Percentiles rank a stretch among this genome's conserved stretches.
These are phyloP conservation scores for Claviceps sp. DNA, from an alignment of 2,329 filamentous ascomycete genomes.

Conservation along the genomic window DNA sequence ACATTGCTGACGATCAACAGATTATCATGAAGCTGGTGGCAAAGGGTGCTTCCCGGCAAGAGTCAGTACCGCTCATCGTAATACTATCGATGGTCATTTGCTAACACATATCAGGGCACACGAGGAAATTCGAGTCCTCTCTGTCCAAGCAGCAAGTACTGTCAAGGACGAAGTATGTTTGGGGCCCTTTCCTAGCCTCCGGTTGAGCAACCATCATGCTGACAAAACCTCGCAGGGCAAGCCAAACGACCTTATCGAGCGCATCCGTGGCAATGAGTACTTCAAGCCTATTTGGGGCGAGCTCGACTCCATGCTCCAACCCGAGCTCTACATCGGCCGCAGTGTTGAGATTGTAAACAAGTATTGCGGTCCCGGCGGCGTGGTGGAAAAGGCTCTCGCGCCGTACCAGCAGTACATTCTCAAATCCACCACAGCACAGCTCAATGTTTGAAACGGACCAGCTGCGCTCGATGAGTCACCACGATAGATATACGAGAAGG, in stretches of 20 bases:
- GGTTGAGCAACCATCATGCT: neutral
- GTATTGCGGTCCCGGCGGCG: slow-evolving; percentile 27
- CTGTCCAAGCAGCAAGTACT: slow-evolving; percentile 57
- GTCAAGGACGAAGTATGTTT: slow-evolving; percentile 28
- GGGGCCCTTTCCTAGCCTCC: too few species aligned
- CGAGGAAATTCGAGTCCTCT: slow-evolving; percentile 75
- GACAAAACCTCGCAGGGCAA: slow-evolving; percentile 32
- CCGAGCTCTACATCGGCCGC: slow-evolving; percentile 38
- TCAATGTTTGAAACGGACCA: slow-evolving; percentile 1
- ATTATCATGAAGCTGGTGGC: slow-evolving; percentile 69
- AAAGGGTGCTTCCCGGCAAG: slow-evolving; percentile 59
- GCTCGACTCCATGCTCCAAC: slow-evolving; percentile 52
- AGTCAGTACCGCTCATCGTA: slow-evolving; percentile 18
- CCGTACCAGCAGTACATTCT: slow-evolving; percentile 25
- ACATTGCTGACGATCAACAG: slow-evolving; percentile 8
- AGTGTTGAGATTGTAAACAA: slow-evolving; percentile 31
- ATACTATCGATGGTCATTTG: neutral
- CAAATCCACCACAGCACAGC: slow-evolving; percentile 4
- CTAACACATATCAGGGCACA: slow-evolving; percentile 39
- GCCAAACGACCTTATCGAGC: slow-evolving; percentile 67
- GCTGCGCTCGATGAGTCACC: neutral
- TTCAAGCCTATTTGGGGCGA: slow-evolving; percentile 61
- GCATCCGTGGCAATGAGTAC: slow-evolving; percentile 60
- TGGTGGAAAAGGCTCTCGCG: slow-evolving; percentile 24
- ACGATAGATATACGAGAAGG: too few species aligned